A percentile compares a stretch with the other conserved stretches of the same genome.
phyloP scores from a whole-genome alignment of 306 rosid species.

The Cicer cuneatum region DNA sequence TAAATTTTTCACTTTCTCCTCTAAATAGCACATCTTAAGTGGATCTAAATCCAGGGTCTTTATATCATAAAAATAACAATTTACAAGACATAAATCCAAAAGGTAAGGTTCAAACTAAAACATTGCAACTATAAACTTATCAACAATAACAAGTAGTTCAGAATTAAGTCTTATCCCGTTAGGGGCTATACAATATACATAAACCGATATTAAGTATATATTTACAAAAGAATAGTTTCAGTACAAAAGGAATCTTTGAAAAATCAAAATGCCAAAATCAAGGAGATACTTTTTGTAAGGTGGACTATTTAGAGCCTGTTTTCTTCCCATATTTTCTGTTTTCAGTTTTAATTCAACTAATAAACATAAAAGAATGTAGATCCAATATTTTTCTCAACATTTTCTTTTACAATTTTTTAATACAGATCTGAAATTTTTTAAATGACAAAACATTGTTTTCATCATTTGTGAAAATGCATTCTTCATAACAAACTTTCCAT shows the following conservation, averaged over 20 bases:
- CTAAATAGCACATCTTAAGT: background rate
- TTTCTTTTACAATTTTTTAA: no score
- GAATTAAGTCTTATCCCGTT: background rate
- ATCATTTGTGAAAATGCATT: no score
- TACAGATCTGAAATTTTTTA: no score
- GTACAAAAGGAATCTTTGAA: conserved; percentile 1
- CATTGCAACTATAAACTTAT: background rate
- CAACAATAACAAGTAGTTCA: background rate
- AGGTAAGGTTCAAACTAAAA: background rate
- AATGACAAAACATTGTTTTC: no score
- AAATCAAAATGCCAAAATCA: conserved; percentile 9
- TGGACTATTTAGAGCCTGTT: background rate
- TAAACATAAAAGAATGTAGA: no score
- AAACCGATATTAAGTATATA: conserved; percentile 3
- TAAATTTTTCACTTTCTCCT: background rate
- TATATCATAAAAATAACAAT: background rate
- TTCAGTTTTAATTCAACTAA: no score
- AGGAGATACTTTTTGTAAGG: background rate
- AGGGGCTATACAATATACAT: background rate
- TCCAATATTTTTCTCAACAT: no score
- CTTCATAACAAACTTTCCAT: no score
- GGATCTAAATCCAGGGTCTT: conserved; percentile 1
- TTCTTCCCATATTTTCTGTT: no score
- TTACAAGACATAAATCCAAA: background rate
- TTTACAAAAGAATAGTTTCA: conserved; percentile 1